phyloP scores from a whole-genome alignment of 192 early-diverging fungal species.

The Umbelopsis ramanniana region DNA sequence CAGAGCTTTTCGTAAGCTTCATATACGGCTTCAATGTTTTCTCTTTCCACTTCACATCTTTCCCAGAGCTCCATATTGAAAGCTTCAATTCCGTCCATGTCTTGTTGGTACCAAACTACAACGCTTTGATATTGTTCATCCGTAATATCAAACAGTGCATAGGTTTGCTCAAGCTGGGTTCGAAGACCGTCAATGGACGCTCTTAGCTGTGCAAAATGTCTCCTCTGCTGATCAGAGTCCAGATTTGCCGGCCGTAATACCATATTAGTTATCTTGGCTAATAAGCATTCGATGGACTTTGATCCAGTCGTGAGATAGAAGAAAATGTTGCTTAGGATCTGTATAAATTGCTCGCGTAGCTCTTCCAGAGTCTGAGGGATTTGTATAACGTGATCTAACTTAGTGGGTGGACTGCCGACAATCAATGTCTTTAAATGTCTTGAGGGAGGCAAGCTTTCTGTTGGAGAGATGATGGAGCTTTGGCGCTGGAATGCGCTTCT shows the following conservation, averaged over 20 bases:
- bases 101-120: slow-evolving; percentile 31
- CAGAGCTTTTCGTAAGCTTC: slow-evolving; percentile 38
- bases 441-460: not conserved
- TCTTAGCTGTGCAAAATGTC: slow-evolving; percentile 39
- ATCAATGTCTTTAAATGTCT: slow-evolving; percentile 17
- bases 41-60: slow-evolving; percentile 44
- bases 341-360: slow-evolving; percentile 51
- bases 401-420: not conserved
- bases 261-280: slow-evolving; percentile 51
- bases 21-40: slow-evolving; percentile 40
- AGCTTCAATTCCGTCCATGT: slow-evolving; percentile 40
- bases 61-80: slow-evolving; percentile 42
- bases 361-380: slow-evolving; percentile 47
- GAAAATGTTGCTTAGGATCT: slow-evolving; percentile 51
- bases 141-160: slow-evolving; percentile 53
- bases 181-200: slow-evolving; percentile 42
- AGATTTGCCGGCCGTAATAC: slow-evolving; percentile 39
- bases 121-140: slow-evolving; percentile 39
- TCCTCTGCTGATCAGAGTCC: slow-evolving; percentile 38
- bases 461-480: not conserved
- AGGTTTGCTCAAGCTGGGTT: slow-evolving; percentile 48
- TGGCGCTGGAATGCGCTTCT: not conserved
- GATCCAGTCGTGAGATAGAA: slow-evolving; percentile 53
- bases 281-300: slow-evolving; percentile 46
- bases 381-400: slow-evolving; percentile 15